Conservation (phyloP, 768 basidiomycete genomes). For the Pleurotus giganteus region DNA sequence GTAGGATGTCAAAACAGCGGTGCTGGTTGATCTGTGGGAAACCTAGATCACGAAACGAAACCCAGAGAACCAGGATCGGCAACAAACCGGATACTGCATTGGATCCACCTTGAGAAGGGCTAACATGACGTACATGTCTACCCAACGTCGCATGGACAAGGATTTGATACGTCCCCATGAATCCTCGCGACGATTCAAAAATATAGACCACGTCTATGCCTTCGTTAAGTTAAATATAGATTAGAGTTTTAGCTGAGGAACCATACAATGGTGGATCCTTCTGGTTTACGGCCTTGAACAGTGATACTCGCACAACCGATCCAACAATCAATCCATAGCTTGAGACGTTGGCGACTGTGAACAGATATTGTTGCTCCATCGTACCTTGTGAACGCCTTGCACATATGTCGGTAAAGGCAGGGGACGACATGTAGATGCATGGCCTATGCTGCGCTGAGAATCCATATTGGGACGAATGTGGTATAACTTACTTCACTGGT, state of each 20-base stretch:
- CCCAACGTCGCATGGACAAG: conserved; percentile 47
- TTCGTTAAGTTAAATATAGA: background rate
- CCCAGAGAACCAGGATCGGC: background rate
- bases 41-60: background rate
- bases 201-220: conserved; percentile 59
- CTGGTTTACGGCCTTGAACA: conserved; percentile 30
- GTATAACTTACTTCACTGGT: conserved; percentile 45
- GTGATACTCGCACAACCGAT: conserved; percentile 64
- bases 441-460: conserved; percentile 32
- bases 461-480: background rate
- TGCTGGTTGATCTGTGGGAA: conserved; percentile 39
- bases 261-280: conserved; percentile 20
- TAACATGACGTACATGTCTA: conserved; percentile 63
- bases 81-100: conserved; percentile 53
- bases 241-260: background rate
- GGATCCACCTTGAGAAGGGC: conserved; percentile 58
- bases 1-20: conserved; percentile 51
- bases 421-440: conserved; percentile 40
- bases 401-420: conserved; percentile 10
- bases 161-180: conserved; percentile 58
- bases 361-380: conserved; percentile 17
- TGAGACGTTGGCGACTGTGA: conserved; percentile 35
- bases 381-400: conserved; percentile 37
- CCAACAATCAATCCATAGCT: conserved; percentile 71
- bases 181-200: conserved; percentile 48